Percentiles rank a stretch among this genome's conserved stretches.
Conservation (phyloP, 1,284 basidiomycete species). For the Malassezia arunalokei region DNA sequence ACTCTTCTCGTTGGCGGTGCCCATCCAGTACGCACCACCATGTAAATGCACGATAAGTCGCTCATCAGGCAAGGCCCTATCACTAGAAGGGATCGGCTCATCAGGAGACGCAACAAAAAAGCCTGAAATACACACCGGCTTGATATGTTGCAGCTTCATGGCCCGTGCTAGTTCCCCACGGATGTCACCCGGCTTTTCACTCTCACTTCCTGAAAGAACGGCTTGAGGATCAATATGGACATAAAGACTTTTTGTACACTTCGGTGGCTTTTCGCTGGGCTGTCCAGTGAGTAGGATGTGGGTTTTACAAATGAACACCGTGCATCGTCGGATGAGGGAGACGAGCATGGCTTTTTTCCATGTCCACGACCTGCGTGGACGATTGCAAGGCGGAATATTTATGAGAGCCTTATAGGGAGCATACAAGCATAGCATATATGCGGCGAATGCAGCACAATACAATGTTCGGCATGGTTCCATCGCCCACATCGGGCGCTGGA, state of each 20-base stretch:
- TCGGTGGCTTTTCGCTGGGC: constrained; percentile 23
- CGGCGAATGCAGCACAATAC: constrained; percentile 34
- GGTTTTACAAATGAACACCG: constrained; percentile 32
- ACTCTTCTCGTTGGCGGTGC: constrained; percentile 8
- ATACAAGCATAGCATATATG: constrained; percentile 26
- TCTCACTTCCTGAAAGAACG: neutral
- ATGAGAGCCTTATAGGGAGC: constrained; percentile 27
- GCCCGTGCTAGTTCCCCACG: constrained; percentile 31
- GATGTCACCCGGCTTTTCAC: constrained; percentile 11
- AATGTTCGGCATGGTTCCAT: constrained; percentile 31
- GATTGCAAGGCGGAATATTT: constrained; percentile 18
- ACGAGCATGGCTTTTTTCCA: constrained; percentile 37
- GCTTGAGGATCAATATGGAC: constrained; percentile 29
- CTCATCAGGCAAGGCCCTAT: constrained; percentile 21
- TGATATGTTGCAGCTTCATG: constrained; percentile 24
- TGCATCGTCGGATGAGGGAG: constrained; percentile 28
- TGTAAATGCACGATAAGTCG: constrained; percentile 36
- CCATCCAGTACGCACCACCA: constrained; percentile 39
- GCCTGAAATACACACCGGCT: constrained; percentile 23
- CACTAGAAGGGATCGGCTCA: neutral
- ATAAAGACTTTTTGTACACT: constrained; percentile 29
- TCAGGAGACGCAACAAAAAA: constrained; percentile 26
- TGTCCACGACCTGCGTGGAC: constrained; percentile 27
- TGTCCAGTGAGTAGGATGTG: constrained; percentile 26
- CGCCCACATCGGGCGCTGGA: constrained; percentile 30